Percentiles rank a stretch among this genome's conserved stretches.
Evolutionary conservation across 2,329 filamentous ascomycete species (phyloP).

Genomic region (Sporothrix euskadiensis): DNA sequence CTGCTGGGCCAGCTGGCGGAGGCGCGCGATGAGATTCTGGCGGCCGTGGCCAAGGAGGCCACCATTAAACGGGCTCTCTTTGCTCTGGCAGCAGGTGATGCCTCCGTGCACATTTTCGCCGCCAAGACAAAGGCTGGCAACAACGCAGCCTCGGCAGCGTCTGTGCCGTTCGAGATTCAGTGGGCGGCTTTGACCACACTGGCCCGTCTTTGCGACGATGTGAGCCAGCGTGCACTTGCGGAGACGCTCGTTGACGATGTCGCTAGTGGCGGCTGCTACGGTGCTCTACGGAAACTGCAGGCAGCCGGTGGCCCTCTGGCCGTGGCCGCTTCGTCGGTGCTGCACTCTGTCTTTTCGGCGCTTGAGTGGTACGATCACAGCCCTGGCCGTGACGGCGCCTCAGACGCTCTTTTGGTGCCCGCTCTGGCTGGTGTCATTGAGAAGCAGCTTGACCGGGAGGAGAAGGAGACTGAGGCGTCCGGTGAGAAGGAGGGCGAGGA

Average conservation of each 20-base stretch:
- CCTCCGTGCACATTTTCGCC: not conserved
- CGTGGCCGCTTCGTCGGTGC: conserved; percentile 59
- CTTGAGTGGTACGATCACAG: conserved; percentile 56
- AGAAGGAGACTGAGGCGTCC: not conserved
- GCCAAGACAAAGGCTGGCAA: not conserved
- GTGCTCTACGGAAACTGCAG: conserved; percentile 52
- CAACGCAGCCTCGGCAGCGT: conserved; percentile 41
- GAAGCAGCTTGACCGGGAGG: conserved; percentile 30
- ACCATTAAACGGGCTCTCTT: conserved; percentile 57
- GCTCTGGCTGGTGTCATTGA: conserved; percentile 46
- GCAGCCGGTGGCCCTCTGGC: conserved; percentile 51
- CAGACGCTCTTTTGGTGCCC: conserved; percentile 54
- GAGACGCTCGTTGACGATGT: conserved; percentile 55
- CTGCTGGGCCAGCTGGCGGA: conserved; percentile 58
- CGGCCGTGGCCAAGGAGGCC: conserved; percentile 52
- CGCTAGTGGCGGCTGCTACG: conserved; percentile 47
- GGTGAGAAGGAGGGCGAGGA: not conserved
- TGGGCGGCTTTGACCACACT: conserved; percentile 57
- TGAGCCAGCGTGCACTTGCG: conserved; percentile 47
- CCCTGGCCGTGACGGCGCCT: conserved; percentile 50
- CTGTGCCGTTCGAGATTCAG: conserved; percentile 46
- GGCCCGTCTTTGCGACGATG: conserved; percentile 62
- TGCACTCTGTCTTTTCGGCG: conserved; percentile 62
- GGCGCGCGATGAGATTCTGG: conserved; percentile 61
- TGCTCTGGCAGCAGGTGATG: conserved; percentile 47